Base-by-base conservation (phyloP, 1,284 basidiomycete genomes). In the Pseudozyma sp. region DNA sequence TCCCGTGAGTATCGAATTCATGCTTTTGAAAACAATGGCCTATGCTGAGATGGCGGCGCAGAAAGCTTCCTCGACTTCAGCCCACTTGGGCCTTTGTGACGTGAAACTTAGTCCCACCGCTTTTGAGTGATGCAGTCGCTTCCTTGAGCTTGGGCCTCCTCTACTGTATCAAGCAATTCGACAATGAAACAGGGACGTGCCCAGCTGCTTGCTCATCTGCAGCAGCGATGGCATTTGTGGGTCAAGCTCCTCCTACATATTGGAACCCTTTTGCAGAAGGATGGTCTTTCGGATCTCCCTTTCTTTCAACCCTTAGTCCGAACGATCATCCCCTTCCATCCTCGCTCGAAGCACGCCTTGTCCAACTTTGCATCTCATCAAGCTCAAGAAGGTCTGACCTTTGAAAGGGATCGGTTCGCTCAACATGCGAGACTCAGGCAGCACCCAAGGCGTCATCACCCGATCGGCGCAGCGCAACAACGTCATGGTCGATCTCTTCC, bases 401-500 rank as follows among this genome's bases (percentile, higher is more conserved):
- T 11, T 3, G 40, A 30, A 17, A 33, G n/a, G 19, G 19, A 39
- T 13, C 24, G 11, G 4, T 14, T 5, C 16, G 7, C 11, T 40
- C 51, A 54, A 19, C n/a, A 61, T 61, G 58, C 58, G 45, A 31
- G 34, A 47, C 19, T 40, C 46, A 29, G n/a, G 17, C 17, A 9
- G 7, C 29, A 37, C 57, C 16, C 13, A 24, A 43, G 43, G 51
- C 17, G 35, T 39, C 19, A 24, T 31, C n/a, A 48, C 42, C 16
- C 48, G 48, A 10, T 52, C 54, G 6, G 43, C 10, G 4, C 24
- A 17, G 16, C 57, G 53, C 14, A 40, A 45, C 11, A 49, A 54
- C 8, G 35, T 37, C n/a, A 19, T 35, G 34, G 50, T 61, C n/a
- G 46, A 62, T 42, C 54, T 68, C 24, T 54, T 62, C 19, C 44